These are phyloP conservation scores for Fusarium sarcochroum DNA, from an alignment of 2,329 filamentous ascomycete genomes.

Conservation along the genomic window DNA sequence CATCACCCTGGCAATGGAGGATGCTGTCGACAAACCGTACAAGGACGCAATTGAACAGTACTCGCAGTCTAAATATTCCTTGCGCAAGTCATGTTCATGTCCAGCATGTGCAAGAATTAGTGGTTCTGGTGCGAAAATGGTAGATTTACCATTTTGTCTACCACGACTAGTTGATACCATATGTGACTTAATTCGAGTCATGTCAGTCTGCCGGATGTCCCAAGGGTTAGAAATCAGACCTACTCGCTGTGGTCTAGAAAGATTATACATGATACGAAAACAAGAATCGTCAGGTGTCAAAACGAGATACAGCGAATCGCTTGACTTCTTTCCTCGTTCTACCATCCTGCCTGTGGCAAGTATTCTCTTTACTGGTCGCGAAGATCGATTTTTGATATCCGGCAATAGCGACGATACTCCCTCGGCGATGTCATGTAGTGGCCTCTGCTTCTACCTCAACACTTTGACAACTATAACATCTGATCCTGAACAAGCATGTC, in stretches of 20 bases:
- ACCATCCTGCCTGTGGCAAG: not conserved
- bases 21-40: accelerated
- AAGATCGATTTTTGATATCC: too few relatives aligned
- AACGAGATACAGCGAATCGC: too few relatives aligned
- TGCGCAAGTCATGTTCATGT: accelerated
- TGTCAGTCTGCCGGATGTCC: not conserved
- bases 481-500: not conserved
- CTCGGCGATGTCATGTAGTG: accelerated
- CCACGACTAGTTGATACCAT: accelerated
- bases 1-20: accelerated
- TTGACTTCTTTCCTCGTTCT: too few relatives aligned
- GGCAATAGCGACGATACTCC: accelerated
- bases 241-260: not conserved
- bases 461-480: not conserved
- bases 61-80: accelerated
- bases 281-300: too few relatives aligned
- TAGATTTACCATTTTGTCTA: not conserved
- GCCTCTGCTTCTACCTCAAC: accelerated
- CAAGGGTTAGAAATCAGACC: accelerated
- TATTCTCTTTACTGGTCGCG: accelerated
- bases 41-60: accelerated
- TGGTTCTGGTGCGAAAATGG: accelerated
- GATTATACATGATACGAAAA: not conserved
- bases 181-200: accelerated
- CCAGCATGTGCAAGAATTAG: accelerated